Evolutionary conservation across 2,329 filamentous ascomycete genomes (phyloP).

Genomic region (Fusarium papillatum): DNA sequence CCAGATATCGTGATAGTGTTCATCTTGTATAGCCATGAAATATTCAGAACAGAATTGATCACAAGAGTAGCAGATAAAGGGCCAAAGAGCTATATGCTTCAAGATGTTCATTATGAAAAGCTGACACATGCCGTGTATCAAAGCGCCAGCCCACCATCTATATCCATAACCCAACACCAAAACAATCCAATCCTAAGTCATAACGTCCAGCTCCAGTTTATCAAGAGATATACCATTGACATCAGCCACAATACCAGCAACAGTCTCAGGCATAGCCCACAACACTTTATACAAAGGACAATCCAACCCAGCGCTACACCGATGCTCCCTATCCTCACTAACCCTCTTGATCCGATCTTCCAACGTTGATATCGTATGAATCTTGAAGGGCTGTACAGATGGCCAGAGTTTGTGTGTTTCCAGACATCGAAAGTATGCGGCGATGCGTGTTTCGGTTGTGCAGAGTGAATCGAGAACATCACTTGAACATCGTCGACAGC

Average conservation of each 20-base stretch:
- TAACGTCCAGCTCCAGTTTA: not conserved
- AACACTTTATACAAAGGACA: conserved; percentile 9
- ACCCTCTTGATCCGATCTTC: conserved; percentile 3
- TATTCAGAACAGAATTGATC: not conserved
- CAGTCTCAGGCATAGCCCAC: not conserved
- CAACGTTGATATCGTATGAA: not conserved
- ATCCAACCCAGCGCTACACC: not conserved
- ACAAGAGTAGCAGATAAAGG: not conserved
- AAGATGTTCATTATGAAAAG: not conserved
- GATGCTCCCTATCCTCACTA: not conserved
- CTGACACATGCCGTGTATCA: not conserved
- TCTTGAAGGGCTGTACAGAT: conserved; percentile 1
- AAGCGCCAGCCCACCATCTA: not conserved
- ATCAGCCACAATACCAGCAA: not conserved
- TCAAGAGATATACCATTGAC: conserved; percentile 2
- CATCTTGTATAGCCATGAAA: not conserved
- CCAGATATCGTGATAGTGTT: not conserved
- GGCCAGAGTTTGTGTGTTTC: conserved; percentile 7
- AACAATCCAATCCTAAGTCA: not conserved
- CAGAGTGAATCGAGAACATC: not conserved
- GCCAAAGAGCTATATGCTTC: not conserved
- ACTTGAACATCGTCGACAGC: not conserved
- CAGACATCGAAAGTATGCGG: not conserved
- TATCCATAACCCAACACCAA: not conserved
- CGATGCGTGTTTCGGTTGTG: conserved; percentile 1